A percentile compares a stretch with the other conserved stretches of the same genome.
phyloP scores from a whole-genome alignment of 768 basidiomycete genomes.

The Coprinopsis sp. region DNA sequence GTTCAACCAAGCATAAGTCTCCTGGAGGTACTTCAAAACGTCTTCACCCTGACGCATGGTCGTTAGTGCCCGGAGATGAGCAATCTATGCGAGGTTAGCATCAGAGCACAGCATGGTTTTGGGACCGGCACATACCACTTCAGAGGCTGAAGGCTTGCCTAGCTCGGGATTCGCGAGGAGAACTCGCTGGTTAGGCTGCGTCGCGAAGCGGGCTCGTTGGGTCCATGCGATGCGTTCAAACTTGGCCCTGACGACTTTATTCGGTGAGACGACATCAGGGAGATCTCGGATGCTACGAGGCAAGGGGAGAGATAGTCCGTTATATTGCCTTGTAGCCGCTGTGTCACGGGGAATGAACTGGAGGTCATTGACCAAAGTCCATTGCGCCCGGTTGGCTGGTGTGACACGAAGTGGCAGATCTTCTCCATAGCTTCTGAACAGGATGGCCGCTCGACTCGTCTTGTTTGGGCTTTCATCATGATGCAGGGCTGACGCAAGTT shows the following conservation, averaged over 20 bases:
- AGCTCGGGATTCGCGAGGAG: conserved; percentile 14
- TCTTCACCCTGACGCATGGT: neutral
- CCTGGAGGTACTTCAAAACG: conserved; percentile 15
- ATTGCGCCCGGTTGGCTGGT: conserved; percentile 15
- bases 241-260: conserved; percentile 13
- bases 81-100: conserved; percentile 13
- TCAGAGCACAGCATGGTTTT: conserved; percentile 1
- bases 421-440: conserved; percentile 32
- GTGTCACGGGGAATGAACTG: conserved; percentile 36
- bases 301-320: conserved; percentile 5
- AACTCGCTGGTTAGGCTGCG: conserved; percentile 12
- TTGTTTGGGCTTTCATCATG: conserved; percentile 15
- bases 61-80: conserved; percentile 17
- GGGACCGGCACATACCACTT: conserved; percentile 20
- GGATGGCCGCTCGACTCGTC: conserved; percentile 21
- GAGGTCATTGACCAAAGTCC: conserved; percentile 28
- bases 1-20: conserved; percentile 21
- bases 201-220: conserved; percentile 15
- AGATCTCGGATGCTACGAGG: conserved; percentile 5
- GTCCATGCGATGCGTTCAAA: conserved; percentile 22
- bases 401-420: conserved; percentile 27
- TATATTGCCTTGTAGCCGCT: no score
- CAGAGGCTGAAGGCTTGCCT: conserved; percentile 15
- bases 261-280: conserved; percentile 13
- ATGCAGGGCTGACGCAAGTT: conserved; percentile 31